Evolutionary conservation across 139 green algal species (phyloP), one percentile per base, ranked within the genome.

Genomic region (Chlamydomonas schloesseri): DNA sequence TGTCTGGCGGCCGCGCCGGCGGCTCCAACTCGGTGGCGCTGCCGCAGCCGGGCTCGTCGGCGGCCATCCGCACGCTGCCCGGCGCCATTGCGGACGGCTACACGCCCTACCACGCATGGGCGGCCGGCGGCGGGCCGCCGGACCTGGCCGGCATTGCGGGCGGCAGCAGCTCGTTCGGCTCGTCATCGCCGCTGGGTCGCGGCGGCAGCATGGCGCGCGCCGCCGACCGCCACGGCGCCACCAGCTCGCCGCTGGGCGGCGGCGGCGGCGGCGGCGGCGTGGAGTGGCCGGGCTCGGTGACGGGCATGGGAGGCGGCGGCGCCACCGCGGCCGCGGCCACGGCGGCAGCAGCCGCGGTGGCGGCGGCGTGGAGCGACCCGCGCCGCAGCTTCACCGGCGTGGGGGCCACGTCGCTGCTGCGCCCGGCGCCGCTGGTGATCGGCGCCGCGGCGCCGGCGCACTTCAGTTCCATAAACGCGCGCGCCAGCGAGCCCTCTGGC

Each of bases 381-480:
- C 42, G 42, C 8, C 42, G 42, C 42, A 50, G 42, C 42, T 50
- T 50, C 42, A 50, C 6, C 42, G 42, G 42, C 42, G 8, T 50
- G 8, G 55, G 55, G 55, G 55, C 55, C 55, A 24, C 55, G 18
- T 60, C 55, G 55, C 55, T 60, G 26, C 50, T 88, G 46, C 82
- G 82, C 8, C 65, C 33, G 37, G 62, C n/a, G 71, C 31, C 58
- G 36, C 81, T 50, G 42, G 42, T 50, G 42, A 57, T 89, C 23
- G 60, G 57, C 17, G 50, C 65, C 24, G 47, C 79, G 18, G 67
- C 65, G 46, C 79, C 53, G 26, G 18, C 42, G n/a, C 23, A 55
- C 73, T 11, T 81, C 21, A 26, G 20, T 17, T 62, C 37, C 36
- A 37, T 24, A 11, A 36, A 13, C 18, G 36, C 20, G 21, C 36